These are phyloP conservation scores for Tolypocladium tundrense DNA, from an alignment of 2,329 filamentous ascomycete genomes.

Conservation along the genomic window DNA sequence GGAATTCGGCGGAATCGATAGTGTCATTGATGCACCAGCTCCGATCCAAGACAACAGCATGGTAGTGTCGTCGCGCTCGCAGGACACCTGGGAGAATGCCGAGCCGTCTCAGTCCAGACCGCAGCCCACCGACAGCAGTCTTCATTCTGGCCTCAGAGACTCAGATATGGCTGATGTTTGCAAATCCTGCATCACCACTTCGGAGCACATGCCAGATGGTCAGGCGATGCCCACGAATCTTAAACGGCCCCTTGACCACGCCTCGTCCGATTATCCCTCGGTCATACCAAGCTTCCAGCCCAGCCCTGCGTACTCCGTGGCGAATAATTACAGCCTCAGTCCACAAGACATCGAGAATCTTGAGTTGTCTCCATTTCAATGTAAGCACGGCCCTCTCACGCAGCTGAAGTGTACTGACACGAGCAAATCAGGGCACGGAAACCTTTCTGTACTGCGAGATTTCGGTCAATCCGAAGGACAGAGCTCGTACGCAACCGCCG, in stretches of 20 bases:
- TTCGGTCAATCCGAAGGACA: conserved; percentile 11
- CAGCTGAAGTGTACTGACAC: not conserved
- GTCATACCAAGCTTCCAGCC: conserved; percentile 21
- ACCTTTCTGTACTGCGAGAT: conserved; percentile 7
- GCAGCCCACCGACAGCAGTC: not conserved
- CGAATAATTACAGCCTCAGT: conserved; percentile 17
- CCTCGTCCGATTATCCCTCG: conserved; percentile 24
- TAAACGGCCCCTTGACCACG: conserved; percentile 2
- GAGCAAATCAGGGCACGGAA: conserved; percentile 11
- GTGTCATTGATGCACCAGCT: conserved; percentile 3
- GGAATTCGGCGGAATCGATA: conserved; percentile 7
- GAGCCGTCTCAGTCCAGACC: not conserved
- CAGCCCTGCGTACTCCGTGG: conserved; percentile 17
- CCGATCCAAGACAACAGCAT: conserved; percentile 1
- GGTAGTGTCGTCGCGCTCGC: not conserved
- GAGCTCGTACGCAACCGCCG: conserved; percentile 16
- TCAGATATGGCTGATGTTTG: not conserved
- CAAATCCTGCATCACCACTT: not conserved
- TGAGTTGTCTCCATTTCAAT: conserved; percentile 23
- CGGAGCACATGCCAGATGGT: not conserved
- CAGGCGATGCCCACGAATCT: not conserved
- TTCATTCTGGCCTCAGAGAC: not conserved
- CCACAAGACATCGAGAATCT: conserved; percentile 22
- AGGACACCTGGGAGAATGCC: not conserved
- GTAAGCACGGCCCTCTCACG: conserved; percentile 10